These are phyloP conservation scores for Albifimbria verrucaria DNA, from an alignment of 2,329 filamentous ascomycete species.

Conservation along the genomic window DNA sequence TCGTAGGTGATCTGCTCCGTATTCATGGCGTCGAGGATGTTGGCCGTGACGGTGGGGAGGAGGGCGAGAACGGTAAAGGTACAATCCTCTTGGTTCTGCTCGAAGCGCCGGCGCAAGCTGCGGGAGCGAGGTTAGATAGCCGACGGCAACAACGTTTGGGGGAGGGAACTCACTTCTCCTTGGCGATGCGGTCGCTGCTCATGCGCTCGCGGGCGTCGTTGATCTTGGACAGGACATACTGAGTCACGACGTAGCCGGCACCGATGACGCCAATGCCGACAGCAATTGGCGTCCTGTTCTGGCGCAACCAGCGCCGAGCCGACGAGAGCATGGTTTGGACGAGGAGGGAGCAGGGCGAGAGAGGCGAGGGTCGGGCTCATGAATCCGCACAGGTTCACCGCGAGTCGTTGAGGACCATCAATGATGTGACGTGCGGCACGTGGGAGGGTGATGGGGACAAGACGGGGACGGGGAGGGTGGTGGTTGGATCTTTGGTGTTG, in stretches of 20 bases:
- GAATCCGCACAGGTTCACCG: too few relatives aligned
- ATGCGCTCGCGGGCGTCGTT: constrained; percentile 93
- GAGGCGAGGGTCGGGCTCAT: neutral
- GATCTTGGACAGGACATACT: constrained; percentile 90
- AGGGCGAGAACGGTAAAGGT: constrained; percentile 97
- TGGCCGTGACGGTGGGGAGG: constrained; percentile 84
- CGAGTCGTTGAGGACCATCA: too few relatives aligned
- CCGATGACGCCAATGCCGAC: constrained; percentile 85
- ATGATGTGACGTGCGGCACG: too few relatives aligned
- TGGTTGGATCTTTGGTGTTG: too few relatives aligned
- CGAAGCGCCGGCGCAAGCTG: constrained; percentile 90
- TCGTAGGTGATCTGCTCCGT: constrained; percentile 92
- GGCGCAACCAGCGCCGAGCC: constrained; percentile 85
- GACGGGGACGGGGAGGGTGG: too few relatives aligned
- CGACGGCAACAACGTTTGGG: neutral
- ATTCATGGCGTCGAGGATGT: constrained; percentile 81
- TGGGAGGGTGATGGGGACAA: too few relatives aligned
- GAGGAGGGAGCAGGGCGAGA: neutral
- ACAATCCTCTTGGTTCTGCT: constrained; percentile 98
- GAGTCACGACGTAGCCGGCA: constrained; percentile 84
- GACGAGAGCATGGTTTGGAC: constrained; percentile 56
- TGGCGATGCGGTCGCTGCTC: constrained; percentile 91
- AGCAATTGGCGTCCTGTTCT: constrained; percentile 86
- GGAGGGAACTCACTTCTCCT: constrained; percentile 74
- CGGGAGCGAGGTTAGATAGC: neutral